Evolutionary conservation across 768 basidiomycete species (phyloP).

Genomic region (Russula lepida): DNA sequence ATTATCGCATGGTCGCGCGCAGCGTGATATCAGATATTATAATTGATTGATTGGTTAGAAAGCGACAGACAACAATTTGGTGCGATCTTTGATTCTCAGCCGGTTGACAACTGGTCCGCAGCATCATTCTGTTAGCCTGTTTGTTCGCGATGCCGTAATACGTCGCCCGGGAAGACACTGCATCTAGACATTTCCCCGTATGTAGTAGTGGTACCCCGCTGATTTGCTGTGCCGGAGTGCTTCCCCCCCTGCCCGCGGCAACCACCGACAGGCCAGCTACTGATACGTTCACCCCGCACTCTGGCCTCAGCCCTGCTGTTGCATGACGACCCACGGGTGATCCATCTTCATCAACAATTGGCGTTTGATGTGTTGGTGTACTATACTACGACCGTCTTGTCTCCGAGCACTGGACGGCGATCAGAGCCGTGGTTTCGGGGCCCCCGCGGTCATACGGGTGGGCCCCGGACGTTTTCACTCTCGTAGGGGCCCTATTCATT

Average conservation of each 20-base stretch:
- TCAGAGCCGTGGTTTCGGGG: background rate
- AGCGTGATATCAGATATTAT: constrained; percentile 7
- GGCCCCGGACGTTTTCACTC: background rate
- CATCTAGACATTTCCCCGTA: background rate
- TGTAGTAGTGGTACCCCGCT: background rate
- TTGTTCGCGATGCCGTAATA: constrained; percentile 1
- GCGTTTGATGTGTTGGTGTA: background rate
- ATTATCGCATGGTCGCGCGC: background rate
- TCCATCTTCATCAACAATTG: background rate
- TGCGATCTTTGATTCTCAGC: background rate
- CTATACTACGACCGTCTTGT: background rate
- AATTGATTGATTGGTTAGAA: background rate
- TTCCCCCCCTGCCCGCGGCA: background rate
- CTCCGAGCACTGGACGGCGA: background rate
- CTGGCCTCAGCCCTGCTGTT: too few species aligned
- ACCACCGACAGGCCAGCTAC: background rate
- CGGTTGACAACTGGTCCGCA: background rate
- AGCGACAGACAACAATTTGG: constrained; percentile 4
- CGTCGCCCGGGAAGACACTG: background rate
- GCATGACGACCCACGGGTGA: background rate
- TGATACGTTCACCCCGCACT: background rate
- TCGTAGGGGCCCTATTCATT: background rate
- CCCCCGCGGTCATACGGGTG: background rate
- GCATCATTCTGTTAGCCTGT: background rate
- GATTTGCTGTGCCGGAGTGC: background rate